Evolutionary conservation across 305 asterid genomes (phyloP), one percentile per base, ranked within the genome.

Genomic region (Rubia peregrina): DNA sequence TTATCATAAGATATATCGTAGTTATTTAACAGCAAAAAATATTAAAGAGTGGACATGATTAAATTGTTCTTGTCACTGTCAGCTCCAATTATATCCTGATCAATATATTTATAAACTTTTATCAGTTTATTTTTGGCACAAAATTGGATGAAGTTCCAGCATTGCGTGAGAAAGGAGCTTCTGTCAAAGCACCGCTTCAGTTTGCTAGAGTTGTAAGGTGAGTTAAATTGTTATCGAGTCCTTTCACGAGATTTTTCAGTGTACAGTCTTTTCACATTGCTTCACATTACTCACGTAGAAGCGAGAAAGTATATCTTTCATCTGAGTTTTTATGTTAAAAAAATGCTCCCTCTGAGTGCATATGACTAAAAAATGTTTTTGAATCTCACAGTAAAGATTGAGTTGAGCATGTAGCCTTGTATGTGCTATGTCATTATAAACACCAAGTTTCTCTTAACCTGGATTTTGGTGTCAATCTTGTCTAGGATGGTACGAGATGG

Each of bases 131-230:
- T 51, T 77, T 74, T 44, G 81, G 81, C 53, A 81, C 80, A 64
- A 81, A 75, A 76, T 74, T 77, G 43, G 76, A 79, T 41, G 85
- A 83, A 68, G 82, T 81, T 61, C 82, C 76, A 71, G 73, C 73
- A 30, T 62, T 79, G 79, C 76, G 80, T 71, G 84, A 79, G 69
- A 72, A 71, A 42, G 71, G 81, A 68, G 71, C 82, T 48, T 71
- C 76, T 56, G 51, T 61, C 53, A 79, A 70, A 73, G 78, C 75
- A 22, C 72, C 84, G 42, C 76, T 81, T 75, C 85, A 79, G 72
- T 83, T 83, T 68, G 80, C 73, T 43, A 81, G 85, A 79, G 88
- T 81, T 71, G 85, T 81, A 60, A 79, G 85, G 88, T 74, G 71
- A 43, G 88, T 73, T 24, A 68, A 49, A 42, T 17, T 9, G 61